These are phyloP conservation scores for Lipomyces japonicus DNA, from an alignment of 805 yeast genomes.

Conservation along the genomic window DNA sequence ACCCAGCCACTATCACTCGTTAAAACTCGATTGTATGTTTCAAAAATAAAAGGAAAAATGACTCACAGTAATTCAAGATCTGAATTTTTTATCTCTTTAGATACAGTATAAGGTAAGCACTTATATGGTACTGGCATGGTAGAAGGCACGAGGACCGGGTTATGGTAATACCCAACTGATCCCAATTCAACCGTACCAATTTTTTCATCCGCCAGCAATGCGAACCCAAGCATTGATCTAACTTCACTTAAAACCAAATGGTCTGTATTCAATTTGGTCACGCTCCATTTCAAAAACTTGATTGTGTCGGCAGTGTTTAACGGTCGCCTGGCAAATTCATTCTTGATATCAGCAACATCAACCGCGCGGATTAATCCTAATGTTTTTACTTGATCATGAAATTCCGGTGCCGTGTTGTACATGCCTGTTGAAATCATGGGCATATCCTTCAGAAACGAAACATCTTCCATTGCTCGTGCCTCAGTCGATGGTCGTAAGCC, in stretches of 20 bases:
- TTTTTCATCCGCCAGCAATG: slow-evolving; percentile 30
- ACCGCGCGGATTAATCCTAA: slow-evolving; percentile 31
- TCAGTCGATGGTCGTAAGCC: slow-evolving; percentile 36
- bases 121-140: slow-evolving; percentile 35
- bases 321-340: slow-evolving; percentile 35
- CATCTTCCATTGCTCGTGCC: slow-evolving; percentile 34
- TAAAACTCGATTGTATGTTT: background rate
- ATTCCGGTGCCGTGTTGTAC: slow-evolving; percentile 28
- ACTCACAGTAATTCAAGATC: slow-evolving; percentile 29
- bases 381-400: slow-evolving; percentile 32
- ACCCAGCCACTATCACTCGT: slow-evolving; percentile 31
- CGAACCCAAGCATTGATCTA: slow-evolving; percentile 23
- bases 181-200: slow-evolving; percentile 30
- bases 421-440: slow-evolving; percentile 34
- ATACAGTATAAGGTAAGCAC: slow-evolving; percentile 34
- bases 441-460: slow-evolving; percentile 30
- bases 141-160: slow-evolving; percentile 29
- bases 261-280: slow-evolving; percentile 15
- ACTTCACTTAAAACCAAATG: slow-evolving; percentile 22
- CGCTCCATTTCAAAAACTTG: slow-evolving; percentile 35
- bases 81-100: slow-evolving; percentile 18
- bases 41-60: background rate
- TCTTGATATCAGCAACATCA: slow-evolving; percentile 31
- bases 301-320: slow-evolving; percentile 27
- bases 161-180: slow-evolving; percentile 31